phyloP scores from a whole-genome alignment of 176 grass and related monocot genomes.

The Bromus sterilis region DNA sequence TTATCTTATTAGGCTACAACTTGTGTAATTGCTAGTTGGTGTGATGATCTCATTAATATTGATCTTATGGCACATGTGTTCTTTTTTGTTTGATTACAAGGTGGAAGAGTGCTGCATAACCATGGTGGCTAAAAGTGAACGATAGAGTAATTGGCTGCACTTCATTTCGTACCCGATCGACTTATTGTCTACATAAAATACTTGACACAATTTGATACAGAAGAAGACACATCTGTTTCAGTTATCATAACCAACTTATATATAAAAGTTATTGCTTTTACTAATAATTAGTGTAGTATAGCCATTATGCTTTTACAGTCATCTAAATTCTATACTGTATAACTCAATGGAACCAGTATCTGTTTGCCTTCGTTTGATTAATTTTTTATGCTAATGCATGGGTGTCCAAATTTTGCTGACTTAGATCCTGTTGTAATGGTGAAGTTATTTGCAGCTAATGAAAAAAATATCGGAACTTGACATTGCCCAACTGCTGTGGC shows the following conservation, averaged over 20 bases:
- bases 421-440: background rate
- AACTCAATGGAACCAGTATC: background rate
- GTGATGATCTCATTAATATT: background rate
- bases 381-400: slow-evolving; percentile 2
- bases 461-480: slow-evolving; percentile 8
- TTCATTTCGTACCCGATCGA: background rate
- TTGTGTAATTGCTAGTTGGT: background rate
- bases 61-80: background rate
- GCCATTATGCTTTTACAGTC: background rate
- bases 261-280: background rate
- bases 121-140: background rate
- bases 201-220: background rate
- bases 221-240: background rate
- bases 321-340: background rate
- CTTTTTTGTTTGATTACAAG: background rate
- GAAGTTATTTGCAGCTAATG: slow-evolving; percentile 11
- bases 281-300: background rate
- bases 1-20: background rate
- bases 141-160: background rate
- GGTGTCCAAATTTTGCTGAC: background rate
- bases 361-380: slow-evolving; percentile 13
- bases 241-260: background rate
- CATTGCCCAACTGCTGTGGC: background rate
- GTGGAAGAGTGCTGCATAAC: background rate
- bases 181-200: background rate